Percentiles rank a stretch among this genome's conserved stretches.
These are phyloP conservation scores for Suhomyces bokatorum DNA, from an alignment of 1,139 yeast genomes.

Conservation along the genomic window DNA sequence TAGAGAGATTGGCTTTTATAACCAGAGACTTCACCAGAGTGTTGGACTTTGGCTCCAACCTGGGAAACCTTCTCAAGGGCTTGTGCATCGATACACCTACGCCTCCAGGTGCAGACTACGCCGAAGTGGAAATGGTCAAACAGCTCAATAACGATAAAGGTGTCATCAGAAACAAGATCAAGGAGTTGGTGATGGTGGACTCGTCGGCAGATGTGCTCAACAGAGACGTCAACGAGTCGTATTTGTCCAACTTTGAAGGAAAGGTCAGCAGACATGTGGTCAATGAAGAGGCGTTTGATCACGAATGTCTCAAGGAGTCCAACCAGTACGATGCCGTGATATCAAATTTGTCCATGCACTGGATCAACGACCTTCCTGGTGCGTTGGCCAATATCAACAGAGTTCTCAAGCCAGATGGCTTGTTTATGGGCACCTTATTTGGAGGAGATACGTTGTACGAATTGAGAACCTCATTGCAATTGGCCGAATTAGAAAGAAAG, in stretches of 20 bases:
- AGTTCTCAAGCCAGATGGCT: conserved; percentile 77
- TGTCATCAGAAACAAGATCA: conserved; percentile 52
- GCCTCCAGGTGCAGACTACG: conserved; percentile 30
- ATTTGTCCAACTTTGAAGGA: conserved; percentile 43
- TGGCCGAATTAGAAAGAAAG: conserved; percentile 76
- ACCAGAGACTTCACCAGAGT: conserved; percentile 61
- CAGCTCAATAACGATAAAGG: conserved; percentile 55
- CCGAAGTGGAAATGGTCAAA: conserved; percentile 29
- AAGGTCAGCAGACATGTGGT: conserved; percentile 50
- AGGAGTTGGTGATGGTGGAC: conserved; percentile 67
- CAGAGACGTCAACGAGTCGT: conserved; percentile 43
- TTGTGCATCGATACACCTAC: conserved; percentile 34
- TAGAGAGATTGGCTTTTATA: conserved; percentile 74
- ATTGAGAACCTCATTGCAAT: conserved; percentile 72
- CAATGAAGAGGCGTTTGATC: conserved; percentile 66
- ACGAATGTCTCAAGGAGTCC: conserved; percentile 35
- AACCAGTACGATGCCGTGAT: conserved; percentile 69
- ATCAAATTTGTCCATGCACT: conserved; percentile 74
- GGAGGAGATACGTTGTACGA: conserved; percentile 87
- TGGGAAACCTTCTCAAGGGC: conserved; percentile 56
- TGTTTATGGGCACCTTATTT: conserved; percentile 79
- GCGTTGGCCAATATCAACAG: conserved; percentile 56
- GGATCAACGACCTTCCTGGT: conserved; percentile 82
- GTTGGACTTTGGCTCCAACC: conserved; percentile 72
- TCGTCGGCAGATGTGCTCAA: conserved; percentile 54